These are phyloP conservation scores for Thielaviopsis ethacetica DNA, from an alignment of 2,329 filamentous ascomycete species.

Conservation along the genomic window DNA sequence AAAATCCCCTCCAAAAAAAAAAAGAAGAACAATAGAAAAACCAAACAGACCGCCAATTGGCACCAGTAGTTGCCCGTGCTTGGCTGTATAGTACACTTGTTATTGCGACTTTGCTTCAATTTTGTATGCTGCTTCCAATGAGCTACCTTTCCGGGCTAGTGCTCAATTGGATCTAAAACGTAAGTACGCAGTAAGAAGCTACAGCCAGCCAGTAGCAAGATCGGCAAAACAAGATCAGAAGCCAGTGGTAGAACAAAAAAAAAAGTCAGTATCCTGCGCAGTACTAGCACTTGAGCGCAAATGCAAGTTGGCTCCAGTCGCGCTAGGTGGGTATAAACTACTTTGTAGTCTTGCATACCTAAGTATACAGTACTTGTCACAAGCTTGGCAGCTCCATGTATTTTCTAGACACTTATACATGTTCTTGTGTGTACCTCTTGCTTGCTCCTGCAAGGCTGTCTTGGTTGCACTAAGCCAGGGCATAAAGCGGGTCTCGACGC, in stretches of 20 bases:
- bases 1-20: not conserved
- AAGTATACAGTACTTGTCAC: not conserved
- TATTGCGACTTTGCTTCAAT: not conserved
- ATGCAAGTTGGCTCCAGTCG: not conserved
- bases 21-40: not conserved
- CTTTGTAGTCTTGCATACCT: no score
- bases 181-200: not conserved
- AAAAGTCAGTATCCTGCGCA: not conserved
- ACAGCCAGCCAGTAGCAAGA: not conserved
- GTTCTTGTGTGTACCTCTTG: no score
- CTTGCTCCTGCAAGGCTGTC: not conserved
- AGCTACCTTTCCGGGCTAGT: not conserved
- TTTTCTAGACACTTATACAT: not conserved
- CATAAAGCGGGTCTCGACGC: not conserved
- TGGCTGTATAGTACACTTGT: not conserved
- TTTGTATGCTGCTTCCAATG: not conserved
- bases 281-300: not conserved
- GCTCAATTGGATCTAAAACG: not conserved
- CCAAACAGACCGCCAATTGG: not conserved
- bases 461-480: not conserved
- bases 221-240: not conserved
- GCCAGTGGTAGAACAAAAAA: not conserved
- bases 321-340: not conserved
- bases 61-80: not conserved
- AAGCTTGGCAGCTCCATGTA: not conserved